These are phyloP conservation scores for Raddia guianensis DNA, from an alignment of 176 grass and related monocot species.

Conservation along the genomic window DNA sequence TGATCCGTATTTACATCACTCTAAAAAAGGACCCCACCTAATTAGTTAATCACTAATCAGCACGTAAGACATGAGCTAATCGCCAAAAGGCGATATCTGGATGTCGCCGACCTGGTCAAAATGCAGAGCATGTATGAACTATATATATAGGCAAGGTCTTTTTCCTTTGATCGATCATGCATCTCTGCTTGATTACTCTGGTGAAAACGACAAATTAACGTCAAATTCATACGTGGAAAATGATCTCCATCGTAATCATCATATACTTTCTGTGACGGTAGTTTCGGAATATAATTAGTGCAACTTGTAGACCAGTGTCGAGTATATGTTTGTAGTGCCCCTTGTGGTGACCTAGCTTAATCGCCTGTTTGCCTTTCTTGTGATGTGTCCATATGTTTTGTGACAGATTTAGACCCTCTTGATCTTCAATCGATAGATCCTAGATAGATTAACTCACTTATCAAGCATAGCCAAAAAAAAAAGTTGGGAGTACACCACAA, in stretches of 20 bases:
- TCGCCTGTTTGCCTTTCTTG: neutral
- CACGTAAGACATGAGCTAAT: conserved; percentile 45
- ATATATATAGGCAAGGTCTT: neutral
- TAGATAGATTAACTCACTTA: neutral
- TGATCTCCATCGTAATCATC: neutral
- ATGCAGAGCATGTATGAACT: neutral
- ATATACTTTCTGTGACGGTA: neutral
- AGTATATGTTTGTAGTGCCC: neutral
- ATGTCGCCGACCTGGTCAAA: conserved; percentile 39
- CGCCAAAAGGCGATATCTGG: conserved; percentile 53
- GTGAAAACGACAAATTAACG: conserved; percentile 8
- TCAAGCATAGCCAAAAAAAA: too few species aligned
- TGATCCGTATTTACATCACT: neutral
- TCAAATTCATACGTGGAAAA: neutral
- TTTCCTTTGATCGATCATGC: neutral
- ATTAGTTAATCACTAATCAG: conserved; percentile 11
- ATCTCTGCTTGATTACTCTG: neutral
- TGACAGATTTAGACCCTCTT: neutral
- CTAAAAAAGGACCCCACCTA: conserved; percentile 24
- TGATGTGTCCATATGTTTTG: neutral
- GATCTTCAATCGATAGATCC: neutral
- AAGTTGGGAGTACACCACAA: neutral
- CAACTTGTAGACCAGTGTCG: neutral
- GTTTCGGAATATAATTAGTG: neutral
- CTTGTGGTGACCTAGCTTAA: neutral